A percentile compares a stretch with the other conserved stretches of the same genome.
phyloP scores from a whole-genome alignment of 2,329 filamentous ascomycete species.

The Colletotrichum acutatum region DNA sequence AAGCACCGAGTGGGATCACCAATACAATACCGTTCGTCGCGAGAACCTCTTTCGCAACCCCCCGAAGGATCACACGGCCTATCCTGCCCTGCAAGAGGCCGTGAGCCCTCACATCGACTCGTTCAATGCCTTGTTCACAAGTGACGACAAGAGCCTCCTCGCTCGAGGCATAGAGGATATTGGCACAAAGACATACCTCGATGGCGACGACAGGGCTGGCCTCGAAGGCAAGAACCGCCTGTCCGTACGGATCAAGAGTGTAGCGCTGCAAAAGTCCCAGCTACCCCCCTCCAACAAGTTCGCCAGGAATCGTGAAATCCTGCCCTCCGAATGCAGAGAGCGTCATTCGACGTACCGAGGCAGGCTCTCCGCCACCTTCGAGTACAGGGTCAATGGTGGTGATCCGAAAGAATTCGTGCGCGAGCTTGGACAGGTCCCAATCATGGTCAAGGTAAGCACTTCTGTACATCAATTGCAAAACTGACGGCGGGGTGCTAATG shows the following conservation, averaged over 20 bases:
- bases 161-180: slow-evolving; percentile 87
- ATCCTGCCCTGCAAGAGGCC: slow-evolving; percentile 86
- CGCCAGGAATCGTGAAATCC: slow-evolving; percentile 84
- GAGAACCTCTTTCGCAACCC: slow-evolving; percentile 91
- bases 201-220: slow-evolving; percentile 76
- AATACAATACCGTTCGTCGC: slow-evolving; percentile 86
- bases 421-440: slow-evolving; percentile 88
- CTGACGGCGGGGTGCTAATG: slow-evolving; percentile 40
- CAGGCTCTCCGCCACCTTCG: slow-evolving; percentile 83
- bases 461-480: not conserved
- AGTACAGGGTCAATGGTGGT: slow-evolving; percentile 88
- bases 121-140: slow-evolving; percentile 89
- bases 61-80: slow-evolving; percentile 87
- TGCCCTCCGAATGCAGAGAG: slow-evolving; percentile 94
- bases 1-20: slow-evolving; percentile 81
- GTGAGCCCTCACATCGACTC: slow-evolving; percentile 93
- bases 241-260: slow-evolving; percentile 80
- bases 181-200: slow-evolving; percentile 86
- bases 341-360: slow-evolving; percentile 92
- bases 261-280: slow-evolving; percentile 84
- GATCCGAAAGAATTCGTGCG: slow-evolving; percentile 84
- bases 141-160: slow-evolving; percentile 71
- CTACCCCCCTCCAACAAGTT: slow-evolving; percentile 87
- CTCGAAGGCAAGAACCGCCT: slow-evolving; percentile 77
- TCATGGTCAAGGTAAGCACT: slow-evolving; percentile 85